These are phyloP conservation scores for Fusarium sambucinum DNA, from an alignment of 2,329 filamentous ascomycete genomes.

Conservation along the genomic window DNA sequence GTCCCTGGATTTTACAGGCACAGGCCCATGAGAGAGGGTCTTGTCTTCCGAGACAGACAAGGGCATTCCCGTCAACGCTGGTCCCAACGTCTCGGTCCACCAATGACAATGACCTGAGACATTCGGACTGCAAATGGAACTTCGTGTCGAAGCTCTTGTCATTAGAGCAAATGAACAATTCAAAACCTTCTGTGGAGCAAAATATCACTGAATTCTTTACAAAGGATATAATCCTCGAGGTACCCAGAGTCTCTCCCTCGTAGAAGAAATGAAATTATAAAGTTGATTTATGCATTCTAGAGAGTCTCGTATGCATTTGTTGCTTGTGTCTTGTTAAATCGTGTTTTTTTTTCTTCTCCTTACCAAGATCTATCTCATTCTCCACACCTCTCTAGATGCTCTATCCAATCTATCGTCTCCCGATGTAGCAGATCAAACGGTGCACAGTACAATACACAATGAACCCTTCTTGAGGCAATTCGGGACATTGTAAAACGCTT, in stretches of 20 bases:
- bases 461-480: background rate
- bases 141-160: conserved; percentile 1
- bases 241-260: background rate
- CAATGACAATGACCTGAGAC: conserved; percentile 3
- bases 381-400: background rate
- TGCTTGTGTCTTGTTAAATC: background rate
- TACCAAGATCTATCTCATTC: background rate
- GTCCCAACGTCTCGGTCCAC: conserved; percentile 15
- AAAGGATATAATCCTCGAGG: background rate
- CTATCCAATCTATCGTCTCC: background rate
- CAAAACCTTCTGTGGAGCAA: background rate
- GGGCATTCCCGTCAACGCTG: conserved; percentile 8
- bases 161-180: background rate
- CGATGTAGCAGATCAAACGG: background rate
- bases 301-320: background rate
- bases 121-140: background rate
- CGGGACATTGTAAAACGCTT: background rate
- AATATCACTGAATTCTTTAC: background rate
- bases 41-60: conserved; percentile 24
- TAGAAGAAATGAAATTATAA: background rate
- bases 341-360: no score
- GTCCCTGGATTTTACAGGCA: conserved; percentile 9
- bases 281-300: background rate
- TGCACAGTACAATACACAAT: background rate
- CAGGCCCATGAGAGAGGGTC: conserved; percentile 1